Evolutionary conservation across 768 basidiomycete genomes (phyloP).

Genomic region (Sutorius australiensis): DNA sequence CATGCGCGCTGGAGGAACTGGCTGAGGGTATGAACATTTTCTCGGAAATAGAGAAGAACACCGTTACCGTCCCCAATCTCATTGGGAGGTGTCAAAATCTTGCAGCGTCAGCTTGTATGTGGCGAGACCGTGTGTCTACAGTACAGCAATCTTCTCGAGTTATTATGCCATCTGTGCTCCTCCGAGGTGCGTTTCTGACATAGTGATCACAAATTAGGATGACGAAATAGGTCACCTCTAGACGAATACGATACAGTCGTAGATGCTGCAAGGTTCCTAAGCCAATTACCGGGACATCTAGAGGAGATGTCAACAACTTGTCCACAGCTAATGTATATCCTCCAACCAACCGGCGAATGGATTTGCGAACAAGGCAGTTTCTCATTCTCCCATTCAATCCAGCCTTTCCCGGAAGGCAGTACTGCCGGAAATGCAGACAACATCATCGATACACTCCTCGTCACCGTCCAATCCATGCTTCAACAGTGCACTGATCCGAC

Average conservation of each 20-base stretch:
- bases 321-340: slow-evolving; percentile 27
- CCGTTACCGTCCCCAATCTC: slow-evolving; percentile 19
- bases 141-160: slow-evolving; percentile 19
- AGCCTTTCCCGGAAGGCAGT: background rate
- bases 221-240: slow-evolving; percentile 11
- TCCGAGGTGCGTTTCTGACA: slow-evolving; percentile 33
- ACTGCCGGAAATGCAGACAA: slow-evolving; percentile 28
- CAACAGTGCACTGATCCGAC: slow-evolving; percentile 33
- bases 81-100: slow-evolving; percentile 27
- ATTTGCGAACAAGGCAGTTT: slow-evolving; percentile 27
- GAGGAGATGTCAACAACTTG: slow-evolving; percentile 28
- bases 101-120: slow-evolving; percentile 20
- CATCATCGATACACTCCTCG: slow-evolving; percentile 60
- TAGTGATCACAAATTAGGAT: background rate
- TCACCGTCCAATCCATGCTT: slow-evolving; percentile 61
- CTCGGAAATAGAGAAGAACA: slow-evolving; percentile 29
- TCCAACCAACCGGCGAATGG: slow-evolving; percentile 29
- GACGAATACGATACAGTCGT: slow-evolving; percentile 35
- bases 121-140: slow-evolving; percentile 28
- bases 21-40: slow-evolving; percentile 33
- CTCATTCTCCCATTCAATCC: slow-evolving; percentile 12
- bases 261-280: slow-evolving; percentile 25
- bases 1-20: slow-evolving; percentile 38
- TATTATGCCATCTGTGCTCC: slow-evolving; percentile 31
- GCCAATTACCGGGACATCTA: slow-evolving; percentile 22